Evolutionary conservation across 768 basidiomycete species (phyloP).

Genomic region (Saitozyma sp.): DNA sequence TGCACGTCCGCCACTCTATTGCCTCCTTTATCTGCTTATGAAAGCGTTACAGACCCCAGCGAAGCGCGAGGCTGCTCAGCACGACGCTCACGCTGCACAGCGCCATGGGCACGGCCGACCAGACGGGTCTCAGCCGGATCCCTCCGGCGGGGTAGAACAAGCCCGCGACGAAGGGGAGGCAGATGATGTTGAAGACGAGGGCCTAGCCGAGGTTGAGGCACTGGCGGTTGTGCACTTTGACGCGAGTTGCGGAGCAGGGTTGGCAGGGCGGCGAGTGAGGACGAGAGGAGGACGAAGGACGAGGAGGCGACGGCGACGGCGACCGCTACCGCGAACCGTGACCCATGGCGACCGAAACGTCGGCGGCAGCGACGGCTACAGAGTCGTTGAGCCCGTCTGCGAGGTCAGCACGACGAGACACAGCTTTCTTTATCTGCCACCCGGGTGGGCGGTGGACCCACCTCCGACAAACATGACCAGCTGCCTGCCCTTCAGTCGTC

Average conservation of each 20-base stretch:
- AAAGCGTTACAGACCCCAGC: slow-evolving; percentile 29
- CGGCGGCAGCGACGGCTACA: slow-evolving; percentile 61
- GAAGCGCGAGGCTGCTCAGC: slow-evolving; percentile 45
- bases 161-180: slow-evolving; percentile 75
- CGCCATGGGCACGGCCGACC: slow-evolving; percentile 79
- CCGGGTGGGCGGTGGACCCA: no score
- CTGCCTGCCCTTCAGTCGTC: neutral
- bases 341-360: slow-evolving; percentile 63
- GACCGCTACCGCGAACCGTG: slow-evolving; percentile 40
- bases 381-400: slow-evolving; percentile 67
- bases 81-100: slow-evolving; percentile 54
- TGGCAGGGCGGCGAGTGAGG: slow-evolving; percentile 59
- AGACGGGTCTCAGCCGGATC: slow-evolving; percentile 69
- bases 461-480: slow-evolving; percentile 40
- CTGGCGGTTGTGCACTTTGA: slow-evolving; percentile 65
- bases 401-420: neutral
- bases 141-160: slow-evolving; percentile 65
- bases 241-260: slow-evolving; percentile 65
- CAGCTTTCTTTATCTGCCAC: no score
- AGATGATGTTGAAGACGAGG: slow-evolving; percentile 56
- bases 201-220: slow-evolving; percentile 67
- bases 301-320: slow-evolving; percentile 30
- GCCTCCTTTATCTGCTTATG: no score
- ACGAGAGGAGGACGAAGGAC: slow-evolving; percentile 72
- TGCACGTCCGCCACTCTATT: no score